Evolutionary conservation across 129 eudicot species (phyloP), one percentile per base, ranked within the genome.

Genomic region (Flaveria linearis): DNA sequence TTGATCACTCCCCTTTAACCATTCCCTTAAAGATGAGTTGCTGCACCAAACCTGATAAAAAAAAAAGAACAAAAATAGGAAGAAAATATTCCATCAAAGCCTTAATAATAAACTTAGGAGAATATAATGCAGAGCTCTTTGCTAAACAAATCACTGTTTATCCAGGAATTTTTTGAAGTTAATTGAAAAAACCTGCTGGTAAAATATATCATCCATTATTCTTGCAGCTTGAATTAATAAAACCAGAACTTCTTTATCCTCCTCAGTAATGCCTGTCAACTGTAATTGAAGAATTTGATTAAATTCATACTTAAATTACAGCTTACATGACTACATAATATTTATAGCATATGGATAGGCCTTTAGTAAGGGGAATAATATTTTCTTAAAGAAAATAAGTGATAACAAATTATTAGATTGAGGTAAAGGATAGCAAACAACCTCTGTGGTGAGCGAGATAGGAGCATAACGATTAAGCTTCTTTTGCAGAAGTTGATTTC

Each of bases 391-490:
- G 12, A 33, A 73, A 56, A 55, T 5, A 53, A 30, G 51, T 63
- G 64, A 30, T 45, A 17, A 56, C 15, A 39, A 43, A 41, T 33
- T 46, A 4, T 16, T 7, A 49, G 45, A 25, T 12, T 57, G 30
- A 62, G 51, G 47, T 56, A 12, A 71, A 61, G 76, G 73, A 63
- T 18, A 23, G 23, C 22, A 62, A 71, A 55, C 66, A 78, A 93
- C 98, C 84, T 94, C 99, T 58, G 99, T 89, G 12, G 71, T 73
- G 47, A 94, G 94, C 69, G 96, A 82, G 66, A 89, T 83, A 75
- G 85, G 88, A 75, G 99, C 90, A 86, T 94, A 94, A 70, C 94
- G 97, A 66, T 62, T 73, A 39, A 94, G 89, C 85, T 86, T 87
- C 80, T 86, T 83, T 61, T 89, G 89, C 61, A 94, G 86, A 80